These are phyloP conservation scores for Microstroma glucosiphilum DNA, from an alignment of 1,284 basidiomycete genomes.

Conservation along the genomic window DNA sequence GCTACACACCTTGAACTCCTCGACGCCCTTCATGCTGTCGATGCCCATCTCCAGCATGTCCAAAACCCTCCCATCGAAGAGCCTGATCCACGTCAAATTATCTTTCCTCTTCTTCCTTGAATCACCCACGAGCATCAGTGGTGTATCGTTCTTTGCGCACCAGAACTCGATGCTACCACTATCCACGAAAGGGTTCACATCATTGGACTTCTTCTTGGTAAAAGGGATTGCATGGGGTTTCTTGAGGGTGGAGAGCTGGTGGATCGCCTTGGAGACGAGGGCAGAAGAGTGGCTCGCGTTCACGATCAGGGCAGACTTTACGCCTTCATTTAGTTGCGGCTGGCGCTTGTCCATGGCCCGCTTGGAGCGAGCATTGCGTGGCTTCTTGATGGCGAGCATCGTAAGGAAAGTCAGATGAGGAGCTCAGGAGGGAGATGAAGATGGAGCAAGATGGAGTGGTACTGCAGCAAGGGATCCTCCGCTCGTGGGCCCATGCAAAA, in stretches of 20 bases:
- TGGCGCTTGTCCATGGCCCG: constrained; percentile 79
- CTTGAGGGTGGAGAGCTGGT: constrained; percentile 57
- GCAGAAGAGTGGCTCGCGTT: constrained; percentile 79
- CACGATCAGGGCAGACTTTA: constrained; percentile 78
- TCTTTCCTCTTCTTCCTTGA: constrained; percentile 92
- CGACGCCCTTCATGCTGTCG: constrained; percentile 70
- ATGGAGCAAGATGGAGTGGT: too few relatives aligned
- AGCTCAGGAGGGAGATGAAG: too few relatives aligned
- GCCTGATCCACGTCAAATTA: constrained; percentile 76
- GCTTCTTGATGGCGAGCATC: constrained; percentile 58
- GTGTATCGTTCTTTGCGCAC: constrained; percentile 87
- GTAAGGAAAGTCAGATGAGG: background rate
- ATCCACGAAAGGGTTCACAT: constrained; percentile 84
- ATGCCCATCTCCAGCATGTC: constrained; percentile 95
- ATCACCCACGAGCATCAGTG: constrained; percentile 81
- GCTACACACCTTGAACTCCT: constrained; percentile 68
- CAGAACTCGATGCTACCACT: constrained; percentile 79
- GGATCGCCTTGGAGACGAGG: constrained; percentile 71
- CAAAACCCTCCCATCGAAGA: constrained; percentile 78
- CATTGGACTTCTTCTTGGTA: constrained; percentile 74
- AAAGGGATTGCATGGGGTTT: constrained; percentile 71
- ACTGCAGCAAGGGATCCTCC: too few relatives aligned
- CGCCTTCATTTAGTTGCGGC: constrained; percentile 76
- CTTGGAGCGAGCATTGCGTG: constrained; percentile 95
- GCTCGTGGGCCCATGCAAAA: too few relatives aligned